Base-by-base conservation (phyloP, 2,329 filamentous ascomycete genomes). In the Graphilbum ipis-grandicollis region DNA sequence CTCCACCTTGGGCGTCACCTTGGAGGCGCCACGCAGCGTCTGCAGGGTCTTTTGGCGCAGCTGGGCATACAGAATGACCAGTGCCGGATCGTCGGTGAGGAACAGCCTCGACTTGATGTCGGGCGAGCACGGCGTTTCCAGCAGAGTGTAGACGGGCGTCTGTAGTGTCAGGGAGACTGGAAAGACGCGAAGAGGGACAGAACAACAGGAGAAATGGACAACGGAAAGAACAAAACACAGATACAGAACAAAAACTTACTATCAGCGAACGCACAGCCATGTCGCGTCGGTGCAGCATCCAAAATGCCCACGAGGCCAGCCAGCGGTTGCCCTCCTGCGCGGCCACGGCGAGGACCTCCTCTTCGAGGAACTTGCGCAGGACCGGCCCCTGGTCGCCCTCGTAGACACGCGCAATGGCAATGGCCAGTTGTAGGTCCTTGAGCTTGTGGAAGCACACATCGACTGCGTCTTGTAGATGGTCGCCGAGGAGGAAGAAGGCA, bases 221-320 rank as follows among this genome's bases (percentile, higher is more conserved):
- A n/a, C n/a, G n/a, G n/a, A n/a, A n/a, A n/a, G n/a, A n/a, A n/a
- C n/a, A n/a, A n/a, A n/a, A n/a, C n/a, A n/a, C n/a, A n/a, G n/a
- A n/a, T n/a, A n/a, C n/a, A n/a, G n/a, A n/a, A n/a, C n/a, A n/a
- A n/a, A n/a, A n/a, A 58, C 75, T 63, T 58, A 84, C 79, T 46
- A 93, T 79, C 4, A 98, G 62, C 7, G 79, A 75, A 36, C 82
- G 73, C 7, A 94, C 84, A 6, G 88, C 81, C 64, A 85, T 80
- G 46, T 92, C 81, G 41, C 77, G 73, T 43, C 80, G 71, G 28
- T 75, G 75, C 5, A 96, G 65, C 67, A 93, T 82, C 79, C 84
- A 93, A 52, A 93, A 93, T 3, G 83, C 82, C 90, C 90, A 98
- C 0, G 81, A 90, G 10, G 86, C 82, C 40, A 93, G 71, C 88